phyloP scores from a whole-genome alignment of 1,284 basidiomycete species.

The Trichosporon coremiiforme region DNA sequence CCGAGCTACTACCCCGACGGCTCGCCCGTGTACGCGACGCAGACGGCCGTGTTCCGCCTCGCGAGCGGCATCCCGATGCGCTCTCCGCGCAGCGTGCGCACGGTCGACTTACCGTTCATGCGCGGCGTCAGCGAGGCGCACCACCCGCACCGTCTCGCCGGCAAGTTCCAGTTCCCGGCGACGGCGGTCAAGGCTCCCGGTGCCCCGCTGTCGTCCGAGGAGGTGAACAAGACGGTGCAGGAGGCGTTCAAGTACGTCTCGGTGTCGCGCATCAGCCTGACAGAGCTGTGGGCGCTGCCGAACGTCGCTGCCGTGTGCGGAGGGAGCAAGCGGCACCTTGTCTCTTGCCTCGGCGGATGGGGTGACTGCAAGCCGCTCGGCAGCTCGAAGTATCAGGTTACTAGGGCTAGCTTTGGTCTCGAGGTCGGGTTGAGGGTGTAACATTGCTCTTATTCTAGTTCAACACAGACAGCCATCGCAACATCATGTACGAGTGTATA shows the following conservation, averaged over 20 bases:
- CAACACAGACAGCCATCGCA: constrained; percentile 7
- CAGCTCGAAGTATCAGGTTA: not conserved
- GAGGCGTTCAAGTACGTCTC: constrained; percentile 61
- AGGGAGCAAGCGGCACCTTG: constrained; percentile 58
- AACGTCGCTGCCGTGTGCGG: constrained; percentile 66
- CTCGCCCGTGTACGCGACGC: constrained; percentile 64
- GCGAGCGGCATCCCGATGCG: constrained; percentile 49
- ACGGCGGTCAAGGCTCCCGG: constrained; percentile 32
- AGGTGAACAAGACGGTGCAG: constrained; percentile 63
- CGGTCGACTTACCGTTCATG: constrained; percentile 54
- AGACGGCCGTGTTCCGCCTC: constrained; percentile 68
- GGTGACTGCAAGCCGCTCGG: constrained; percentile 46
- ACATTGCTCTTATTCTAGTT: not conserved
- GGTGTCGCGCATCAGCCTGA: constrained; percentile 60
- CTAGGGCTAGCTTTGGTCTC: constrained; percentile 17
- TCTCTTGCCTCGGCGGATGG: constrained; percentile 50
- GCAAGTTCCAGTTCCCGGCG: constrained; percentile 60
- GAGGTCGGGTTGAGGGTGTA: constrained; percentile 18
- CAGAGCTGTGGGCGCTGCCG: constrained; percentile 71
- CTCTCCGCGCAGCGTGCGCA: constrained; percentile 55
- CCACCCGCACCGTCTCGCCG: constrained; percentile 59
- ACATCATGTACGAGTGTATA: constrained; percentile 17
- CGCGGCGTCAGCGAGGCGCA: constrained; percentile 41
- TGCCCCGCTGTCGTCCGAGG: constrained; percentile 56
- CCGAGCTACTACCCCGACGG: constrained; percentile 54